Evolutionary conservation across 2,329 filamentous ascomycete genomes (phyloP), one percentile per base, ranked within the genome.

Genomic region (Blastomyces emzantsi): DNA sequence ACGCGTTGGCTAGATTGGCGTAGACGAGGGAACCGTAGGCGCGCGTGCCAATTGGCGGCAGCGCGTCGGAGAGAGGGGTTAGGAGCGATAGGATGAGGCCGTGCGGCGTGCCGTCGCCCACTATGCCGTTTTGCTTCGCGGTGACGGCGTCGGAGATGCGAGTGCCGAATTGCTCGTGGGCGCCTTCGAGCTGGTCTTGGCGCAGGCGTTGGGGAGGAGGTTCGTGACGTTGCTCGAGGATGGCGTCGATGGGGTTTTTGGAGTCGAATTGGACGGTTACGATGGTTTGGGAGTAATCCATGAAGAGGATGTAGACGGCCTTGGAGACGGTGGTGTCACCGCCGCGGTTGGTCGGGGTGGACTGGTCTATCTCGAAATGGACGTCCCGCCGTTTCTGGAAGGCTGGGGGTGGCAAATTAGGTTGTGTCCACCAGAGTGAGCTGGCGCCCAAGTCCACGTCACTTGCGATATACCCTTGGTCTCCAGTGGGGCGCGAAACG

Each of bases 211-310:
- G 83, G 5, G 94, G 93, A 3, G 94, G 92, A 1, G 85, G 80
- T 71, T 97, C 90, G 71, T 97, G 93, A 55, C 87, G 86, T 76
- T 99, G 94, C 70, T 95, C 90, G 7, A 97, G 76, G 43, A 85
- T 80, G 13, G 87, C 88, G 70, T 93, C 87, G 1, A 84, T 80
- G 2, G 89, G 83, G 72, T 96, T 87, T 62, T 86, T 84, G 1
- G 87, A 80, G 73, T 96, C 90, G 74, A 89, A 97, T 60, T 83
- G 87, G 22, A 87, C 89, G 0, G 88, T 91, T 70, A 99, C 84
- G 67, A 95, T 82, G 0, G 93, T 97, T 74, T 97, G 94, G 22
- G 92, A 97, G 75, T 99, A 99, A 77, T 99, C 94, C 71, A 92
- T 87, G 79, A 90, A 99, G 9, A 99, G 79, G n/a, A 97, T 81